These are phyloP conservation scores for Geotrichum australiense DNA, from an alignment of 1,139 yeast genomes.

Conservation along the genomic window DNA sequence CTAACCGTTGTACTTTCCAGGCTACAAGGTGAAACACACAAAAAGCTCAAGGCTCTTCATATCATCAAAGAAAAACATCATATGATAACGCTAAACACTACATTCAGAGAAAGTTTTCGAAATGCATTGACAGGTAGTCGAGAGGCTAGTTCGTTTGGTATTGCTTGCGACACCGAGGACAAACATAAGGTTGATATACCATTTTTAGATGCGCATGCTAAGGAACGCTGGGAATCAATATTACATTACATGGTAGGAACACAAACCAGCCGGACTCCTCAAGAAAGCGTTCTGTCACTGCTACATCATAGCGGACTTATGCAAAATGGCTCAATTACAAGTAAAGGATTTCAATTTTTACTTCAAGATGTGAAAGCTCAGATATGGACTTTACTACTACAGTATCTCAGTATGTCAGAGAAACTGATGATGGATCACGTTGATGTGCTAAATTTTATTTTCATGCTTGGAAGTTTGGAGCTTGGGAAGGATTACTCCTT, in stretches of 20 bases:
- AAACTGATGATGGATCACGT: constrained; percentile 90
- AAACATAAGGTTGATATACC: constrained; percentile 52
- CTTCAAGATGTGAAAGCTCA: constrained; percentile 91
- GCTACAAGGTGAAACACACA: constrained; percentile 68
- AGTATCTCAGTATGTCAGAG: constrained; percentile 80
- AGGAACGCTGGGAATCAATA: constrained; percentile 88
- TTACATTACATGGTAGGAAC: constrained; percentile 98
- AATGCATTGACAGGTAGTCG: constrained; percentile 78
- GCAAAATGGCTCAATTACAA: constrained; percentile 72
- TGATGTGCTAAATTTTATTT: constrained; percentile 87
- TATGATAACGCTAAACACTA: constrained; percentile 55
- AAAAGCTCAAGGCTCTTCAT: constrained; percentile 69
- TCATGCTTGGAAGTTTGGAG: constrained; percentile 87
- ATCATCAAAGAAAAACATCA: constrained; percentile 58
- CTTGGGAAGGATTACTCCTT: constrained; percentile 81
- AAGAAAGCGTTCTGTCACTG: constrained; percentile 35
- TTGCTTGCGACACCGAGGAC: constrained; percentile 44
- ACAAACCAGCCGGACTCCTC: constrained; percentile 45
- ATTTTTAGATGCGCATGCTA: constrained; percentile 73
- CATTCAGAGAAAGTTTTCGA: constrained; percentile 66
- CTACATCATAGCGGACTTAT: constrained; percentile 69
- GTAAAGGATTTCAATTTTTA: constrained; percentile 86
- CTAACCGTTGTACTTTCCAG: constrained; percentile 20
- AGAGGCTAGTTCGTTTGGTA: constrained; percentile 48
- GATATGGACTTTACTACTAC: constrained; percentile 85